Conservation (phyloP, 225 moss, liverwort and hornwort genomes). For the Physcomitrellopsis africana region DNA sequence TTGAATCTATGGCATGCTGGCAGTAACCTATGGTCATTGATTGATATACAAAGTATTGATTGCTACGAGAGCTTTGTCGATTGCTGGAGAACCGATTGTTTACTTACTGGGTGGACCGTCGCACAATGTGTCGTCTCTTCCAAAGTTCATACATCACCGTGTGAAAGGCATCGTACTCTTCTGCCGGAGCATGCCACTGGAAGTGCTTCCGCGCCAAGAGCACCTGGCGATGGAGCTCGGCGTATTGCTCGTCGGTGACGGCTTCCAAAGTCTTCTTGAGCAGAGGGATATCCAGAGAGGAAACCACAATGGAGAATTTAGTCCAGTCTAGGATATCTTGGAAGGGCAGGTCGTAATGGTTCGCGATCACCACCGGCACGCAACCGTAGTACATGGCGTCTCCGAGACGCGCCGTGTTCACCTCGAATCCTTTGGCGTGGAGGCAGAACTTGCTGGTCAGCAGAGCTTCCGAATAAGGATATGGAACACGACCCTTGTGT, state of each 20-base stretch:
- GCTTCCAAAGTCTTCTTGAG: constrained; percentile 60
- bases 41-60: constrained; percentile 1
- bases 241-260: constrained; percentile 57
- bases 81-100: neutral
- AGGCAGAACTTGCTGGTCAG: constrained; percentile 74
- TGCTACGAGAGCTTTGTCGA: neutral
- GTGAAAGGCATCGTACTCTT: constrained; percentile 63
- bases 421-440: constrained; percentile 78
- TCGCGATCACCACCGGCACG: constrained; percentile 72
- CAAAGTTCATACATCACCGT: constrained; percentile 74
- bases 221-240: constrained; percentile 61
- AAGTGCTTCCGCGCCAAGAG: constrained; percentile 62
- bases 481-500: constrained; percentile 47
- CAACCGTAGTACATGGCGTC: constrained; percentile 82
- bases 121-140: constrained; percentile 57
- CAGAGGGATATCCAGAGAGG: constrained; percentile 50
- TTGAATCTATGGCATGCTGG: neutral
- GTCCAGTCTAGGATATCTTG: constrained; percentile 70
- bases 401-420: constrained; percentile 74
- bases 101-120: constrained; percentile 31
- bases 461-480: constrained; percentile 60
- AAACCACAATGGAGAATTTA: constrained; percentile 64
- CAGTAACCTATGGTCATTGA: neutral
- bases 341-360: constrained; percentile 77
- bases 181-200: constrained; percentile 66